Conservation (phyloP, 169 alveolate genomes). For the Eimeria acervulina region DNA sequence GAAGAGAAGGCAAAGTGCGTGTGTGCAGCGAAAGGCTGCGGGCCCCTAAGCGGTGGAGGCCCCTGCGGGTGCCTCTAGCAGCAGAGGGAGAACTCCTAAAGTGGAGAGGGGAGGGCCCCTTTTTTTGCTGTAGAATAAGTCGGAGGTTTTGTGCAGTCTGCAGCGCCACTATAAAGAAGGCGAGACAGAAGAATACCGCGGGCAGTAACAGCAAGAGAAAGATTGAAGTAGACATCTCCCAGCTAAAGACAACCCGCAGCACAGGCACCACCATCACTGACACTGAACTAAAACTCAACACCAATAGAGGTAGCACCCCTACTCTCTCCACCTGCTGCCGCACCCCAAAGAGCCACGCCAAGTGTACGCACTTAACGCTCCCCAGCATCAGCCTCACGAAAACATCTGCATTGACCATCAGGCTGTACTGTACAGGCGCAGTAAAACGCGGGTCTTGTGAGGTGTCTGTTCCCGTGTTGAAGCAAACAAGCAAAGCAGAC, state of each 20-base stretch:
- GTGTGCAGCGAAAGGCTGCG: conserved; percentile 59
- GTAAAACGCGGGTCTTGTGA: background rate
- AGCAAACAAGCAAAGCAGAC: conserved; percentile 11
- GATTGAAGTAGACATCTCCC: background rate
- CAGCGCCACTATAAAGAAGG: background rate
- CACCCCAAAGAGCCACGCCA: conserved; percentile 52
- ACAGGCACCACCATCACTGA: conserved; percentile 22
- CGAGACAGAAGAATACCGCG: background rate
- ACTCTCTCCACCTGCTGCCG: conserved; percentile 63
- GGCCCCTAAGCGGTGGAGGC: conserved; percentile 66
- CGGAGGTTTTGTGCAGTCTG: conserved; percentile 41
- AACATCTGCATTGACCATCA: conserved; percentile 6
- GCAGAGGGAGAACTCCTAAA: background rate
- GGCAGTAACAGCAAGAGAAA: background rate
- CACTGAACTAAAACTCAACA: background rate
- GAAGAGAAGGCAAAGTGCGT: background rate
- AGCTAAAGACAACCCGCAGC: background rate
- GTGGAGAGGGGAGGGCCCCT: background rate
- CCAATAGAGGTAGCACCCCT: conserved; percentile 4
- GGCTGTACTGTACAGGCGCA: conserved; percentile 11
- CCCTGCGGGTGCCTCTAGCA: background rate
- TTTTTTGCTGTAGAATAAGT: background rate
- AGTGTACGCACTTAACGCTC: background rate
- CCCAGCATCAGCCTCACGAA: conserved; percentile 25
- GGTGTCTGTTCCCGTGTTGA: background rate